Conservation (phyloP, 2,329 filamentous ascomycete species). For the Cercospora canescens region DNA sequence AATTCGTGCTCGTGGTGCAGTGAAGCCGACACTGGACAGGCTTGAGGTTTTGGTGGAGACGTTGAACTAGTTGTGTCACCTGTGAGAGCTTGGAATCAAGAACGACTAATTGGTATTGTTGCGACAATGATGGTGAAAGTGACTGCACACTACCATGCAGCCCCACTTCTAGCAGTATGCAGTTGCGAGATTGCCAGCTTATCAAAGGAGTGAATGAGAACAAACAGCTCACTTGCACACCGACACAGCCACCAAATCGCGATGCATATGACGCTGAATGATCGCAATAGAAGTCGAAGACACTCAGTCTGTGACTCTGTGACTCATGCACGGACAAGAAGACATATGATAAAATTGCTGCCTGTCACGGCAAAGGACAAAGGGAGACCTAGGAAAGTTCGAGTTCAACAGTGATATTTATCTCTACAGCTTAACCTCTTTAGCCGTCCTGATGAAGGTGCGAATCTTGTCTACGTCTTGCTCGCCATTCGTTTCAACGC, state of each 20-base stretch:
- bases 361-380: background rate
- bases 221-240: background rate
- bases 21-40: too few species aligned
- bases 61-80: background rate
- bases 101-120: background rate
- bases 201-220: background rate
- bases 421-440: constrained; percentile 41
- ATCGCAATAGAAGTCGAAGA: background rate
- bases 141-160: background rate
- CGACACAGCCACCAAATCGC: background rate
- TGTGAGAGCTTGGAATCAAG: background rate
- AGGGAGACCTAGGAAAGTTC: background rate
- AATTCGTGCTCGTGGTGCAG: background rate
- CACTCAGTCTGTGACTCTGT: background rate
- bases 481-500: constrained; percentile 75
- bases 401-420: background rate
- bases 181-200: background rate
- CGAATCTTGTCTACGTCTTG: constrained; percentile 81
- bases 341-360: background rate
- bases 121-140: background rate
- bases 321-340: background rate
- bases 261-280: background rate
- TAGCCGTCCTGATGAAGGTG: constrained; percentile 75
- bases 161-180: background rate
- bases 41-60: too few species aligned